Conservation (phyloP, 805 yeast species). For the Metschnikowia borealis region DNA sequence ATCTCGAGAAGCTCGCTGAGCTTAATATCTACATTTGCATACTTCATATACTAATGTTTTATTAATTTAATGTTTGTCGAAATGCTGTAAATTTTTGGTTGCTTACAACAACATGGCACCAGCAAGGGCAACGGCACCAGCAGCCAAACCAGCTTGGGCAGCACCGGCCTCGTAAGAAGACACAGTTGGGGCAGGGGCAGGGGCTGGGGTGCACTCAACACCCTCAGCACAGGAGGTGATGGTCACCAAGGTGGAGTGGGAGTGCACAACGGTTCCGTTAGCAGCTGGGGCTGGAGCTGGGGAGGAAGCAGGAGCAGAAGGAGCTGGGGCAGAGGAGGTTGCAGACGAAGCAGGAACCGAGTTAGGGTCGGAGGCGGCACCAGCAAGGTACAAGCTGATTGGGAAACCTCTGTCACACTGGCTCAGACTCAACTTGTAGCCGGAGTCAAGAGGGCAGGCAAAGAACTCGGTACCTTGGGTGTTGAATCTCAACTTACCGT, state of each 20-base stretch:
- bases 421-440: constrained; percentile 14
- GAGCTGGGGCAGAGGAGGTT: constrained; percentile 24
- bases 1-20: too few species aligned
- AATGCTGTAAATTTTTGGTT: neutral
- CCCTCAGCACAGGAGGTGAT: constrained; percentile 24
- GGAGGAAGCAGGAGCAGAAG: constrained; percentile 25
- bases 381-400: constrained; percentile 10
- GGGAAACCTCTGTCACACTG: constrained; percentile 10
- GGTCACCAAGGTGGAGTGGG: constrained; percentile 23
- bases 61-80: too few species aligned
- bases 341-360: neutral
- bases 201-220: constrained; percentile 5
- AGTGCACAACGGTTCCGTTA: constrained; percentile 17
- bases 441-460: constrained; percentile 22
- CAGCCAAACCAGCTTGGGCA: constrained; percentile 13
- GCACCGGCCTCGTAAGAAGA: constrained; percentile 11
- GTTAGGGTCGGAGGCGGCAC: constrained; percentile 10
- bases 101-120: constrained; percentile 17
- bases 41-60: too few species aligned
- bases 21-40: too few species aligned
- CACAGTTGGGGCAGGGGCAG: constrained; percentile 5
- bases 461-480: constrained; percentile 19
- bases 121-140: constrained; percentile 15
- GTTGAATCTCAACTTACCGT: constrained; percentile 25
- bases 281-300: constrained; percentile 25